Evolutionary conservation across 2,329 filamentous ascomycete species (phyloP).

Genomic region (Podosphaera leucotricha): DNA sequence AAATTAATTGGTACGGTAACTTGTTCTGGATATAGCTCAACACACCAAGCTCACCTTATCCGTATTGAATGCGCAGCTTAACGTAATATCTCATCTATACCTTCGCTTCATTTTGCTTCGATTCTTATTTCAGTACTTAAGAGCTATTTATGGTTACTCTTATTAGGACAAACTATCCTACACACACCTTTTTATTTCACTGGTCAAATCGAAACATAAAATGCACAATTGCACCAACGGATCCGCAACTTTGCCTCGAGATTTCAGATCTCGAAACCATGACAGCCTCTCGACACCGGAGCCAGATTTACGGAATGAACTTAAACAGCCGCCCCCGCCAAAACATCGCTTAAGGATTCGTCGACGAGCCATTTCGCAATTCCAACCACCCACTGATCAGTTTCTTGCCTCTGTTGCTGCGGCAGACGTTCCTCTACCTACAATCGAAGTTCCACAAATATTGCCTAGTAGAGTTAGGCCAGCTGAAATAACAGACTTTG

Average conservation of each 20-base stretch:
- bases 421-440: constrained; percentile 39
- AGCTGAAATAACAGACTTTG: constrained; percentile 6
- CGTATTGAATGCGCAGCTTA: too few relatives aligned
- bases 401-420: constrained; percentile 44
- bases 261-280: constrained; percentile 13
- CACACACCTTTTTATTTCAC: not conserved
- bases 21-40: too few relatives aligned
- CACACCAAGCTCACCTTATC: too few relatives aligned
- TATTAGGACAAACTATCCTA: not conserved
- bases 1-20: not conserved
- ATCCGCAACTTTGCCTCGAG: constrained; percentile 13
- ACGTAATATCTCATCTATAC: too few relatives aligned
- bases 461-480: constrained; percentile 10
- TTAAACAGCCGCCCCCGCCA: constrained; percentile 12
- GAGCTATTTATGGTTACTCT: too few relatives aligned
- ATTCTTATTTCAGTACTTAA: too few relatives aligned
- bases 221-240: constrained; percentile 11
- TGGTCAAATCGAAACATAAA: not conserved
- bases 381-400: constrained; percentile 34
- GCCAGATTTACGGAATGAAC: constrained; percentile 6
- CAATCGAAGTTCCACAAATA: constrained; percentile 32
- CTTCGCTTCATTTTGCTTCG: too few relatives aligned
- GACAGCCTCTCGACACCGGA: constrained; percentile 13
- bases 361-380: constrained; percentile 11
- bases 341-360: constrained; percentile 13